Conservation (phyloP, 2,329 filamentous ascomycete genomes). For the Colletotrichum acutatum region DNA sequence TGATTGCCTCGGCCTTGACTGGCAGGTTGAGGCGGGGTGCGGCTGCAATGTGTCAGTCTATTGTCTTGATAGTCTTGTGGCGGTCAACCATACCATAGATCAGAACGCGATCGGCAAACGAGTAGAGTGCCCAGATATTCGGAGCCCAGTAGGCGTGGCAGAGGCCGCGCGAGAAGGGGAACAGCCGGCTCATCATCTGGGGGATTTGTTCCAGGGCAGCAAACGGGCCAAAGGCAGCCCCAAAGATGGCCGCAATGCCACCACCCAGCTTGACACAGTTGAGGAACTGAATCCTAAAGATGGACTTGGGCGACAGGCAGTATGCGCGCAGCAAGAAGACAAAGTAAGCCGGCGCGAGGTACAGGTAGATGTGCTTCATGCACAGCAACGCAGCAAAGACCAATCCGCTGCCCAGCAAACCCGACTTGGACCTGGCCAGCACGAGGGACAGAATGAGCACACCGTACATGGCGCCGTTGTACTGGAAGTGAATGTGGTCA, state of each 20-base stretch:
- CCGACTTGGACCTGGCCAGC: conserved; percentile 79
- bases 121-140: conserved; percentile 97
- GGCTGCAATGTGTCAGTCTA: conserved; percentile 62
- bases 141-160: conserved; percentile 99
- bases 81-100: conserved; percentile 75
- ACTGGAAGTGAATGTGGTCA: conserved; percentile 98
- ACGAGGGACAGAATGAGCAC: conserved; percentile 88
- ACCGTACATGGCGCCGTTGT: conserved; percentile 97
- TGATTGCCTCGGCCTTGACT: conserved; percentile 79
- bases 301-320: conserved; percentile 81
- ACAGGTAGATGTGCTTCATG: conserved; percentile 98
- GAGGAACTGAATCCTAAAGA: conserved; percentile 79
- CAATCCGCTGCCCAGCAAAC: conserved; percentile 81
- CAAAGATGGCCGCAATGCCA: conserved; percentile 78
- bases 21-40: conserved; percentile 83
- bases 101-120: conserved; percentile 84
- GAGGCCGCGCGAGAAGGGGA: conserved; percentile 92
- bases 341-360: conserved; percentile 95
- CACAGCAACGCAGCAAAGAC: conserved; percentile 88
- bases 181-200: conserved; percentile 85
- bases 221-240: conserved; percentile 90
- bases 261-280: conserved; percentile 87
- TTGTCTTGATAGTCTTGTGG: not conserved
- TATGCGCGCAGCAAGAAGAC: conserved; percentile 91
- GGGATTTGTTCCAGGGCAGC: conserved; percentile 82